phyloP scores from a whole-genome alignment of 768 basidiomycete species.

The Lyophyllum atratum region DNA sequence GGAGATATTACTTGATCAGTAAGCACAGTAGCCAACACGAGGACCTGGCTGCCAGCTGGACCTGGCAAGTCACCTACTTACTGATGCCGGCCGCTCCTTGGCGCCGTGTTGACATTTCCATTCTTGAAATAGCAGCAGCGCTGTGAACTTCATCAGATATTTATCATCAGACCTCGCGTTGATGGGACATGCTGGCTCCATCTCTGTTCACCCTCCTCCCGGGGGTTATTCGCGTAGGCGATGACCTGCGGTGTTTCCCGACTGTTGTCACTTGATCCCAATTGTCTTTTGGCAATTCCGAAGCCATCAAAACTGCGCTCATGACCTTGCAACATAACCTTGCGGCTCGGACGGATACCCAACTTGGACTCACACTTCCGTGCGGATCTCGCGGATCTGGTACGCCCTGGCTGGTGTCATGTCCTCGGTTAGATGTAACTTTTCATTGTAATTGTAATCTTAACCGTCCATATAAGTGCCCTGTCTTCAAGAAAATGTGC shows the following conservation, averaged over 20 bases:
- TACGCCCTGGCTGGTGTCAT: too few species aligned
- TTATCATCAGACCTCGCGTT: too few species aligned
- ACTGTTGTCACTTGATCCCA: background rate
- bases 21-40: too few species aligned
- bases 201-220: too few species aligned
- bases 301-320: background rate
- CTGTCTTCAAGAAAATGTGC: too few species aligned
- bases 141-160: background rate
- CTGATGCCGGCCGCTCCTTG: background rate
- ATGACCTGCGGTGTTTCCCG: background rate
- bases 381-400: background rate
- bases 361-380: background rate
- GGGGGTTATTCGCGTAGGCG: background rate
- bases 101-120: background rate
- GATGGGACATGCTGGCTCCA: too few species aligned
- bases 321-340: background rate
- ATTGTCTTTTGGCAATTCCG: background rate
- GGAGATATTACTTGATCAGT: too few species aligned
- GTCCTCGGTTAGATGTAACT: too few species aligned
- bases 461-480: too few species aligned
- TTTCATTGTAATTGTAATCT: too few species aligned
- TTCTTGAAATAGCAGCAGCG: background rate
- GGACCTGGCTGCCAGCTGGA: too few species aligned
- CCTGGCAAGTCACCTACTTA: too few species aligned
- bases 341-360: background rate